These are phyloP conservation scores for Thermothielavioides terrestris DNA, from an alignment of 495 filamentous ascomycete species.

Conservation along the genomic window DNA sequence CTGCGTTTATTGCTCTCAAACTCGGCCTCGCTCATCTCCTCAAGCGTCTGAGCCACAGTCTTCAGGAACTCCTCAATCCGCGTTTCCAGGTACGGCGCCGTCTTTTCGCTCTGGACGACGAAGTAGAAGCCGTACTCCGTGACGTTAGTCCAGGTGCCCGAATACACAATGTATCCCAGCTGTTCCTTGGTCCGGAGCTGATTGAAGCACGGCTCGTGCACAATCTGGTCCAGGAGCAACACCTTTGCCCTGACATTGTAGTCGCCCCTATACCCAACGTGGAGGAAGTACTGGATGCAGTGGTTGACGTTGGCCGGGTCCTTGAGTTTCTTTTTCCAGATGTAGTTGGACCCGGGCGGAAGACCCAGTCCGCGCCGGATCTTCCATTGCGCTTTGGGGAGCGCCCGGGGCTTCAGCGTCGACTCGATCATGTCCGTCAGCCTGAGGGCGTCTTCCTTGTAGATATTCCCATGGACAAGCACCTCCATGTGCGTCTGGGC, in stretches of 20 bases:
- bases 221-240: slow-evolving; percentile 80
- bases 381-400: slow-evolving; percentile 75
- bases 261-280: slow-evolving; percentile 65
- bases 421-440: slow-evolving; percentile 75
- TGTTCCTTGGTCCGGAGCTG: slow-evolving; percentile 95
- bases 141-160: slow-evolving; percentile 55
- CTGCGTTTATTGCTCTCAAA: slow-evolving; percentile 89
- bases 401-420: slow-evolving; percentile 62
- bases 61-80: slow-evolving; percentile 79
- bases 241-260: slow-evolving; percentile 61
- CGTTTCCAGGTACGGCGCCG: slow-evolving; percentile 70
- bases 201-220: slow-evolving; percentile 89
- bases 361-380: slow-evolving; percentile 68
- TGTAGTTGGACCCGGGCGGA: slow-evolving; percentile 69
- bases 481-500: slow-evolving; percentile 81
- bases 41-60: slow-evolving; percentile 52
- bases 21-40: slow-evolving; percentile 70
- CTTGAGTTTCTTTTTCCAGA: slow-evolving; percentile 69
- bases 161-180: slow-evolving; percentile 93
- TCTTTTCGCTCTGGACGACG: slow-evolving; percentile 89
- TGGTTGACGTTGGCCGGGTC: slow-evolving; percentile 94
- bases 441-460: slow-evolving; percentile 88
- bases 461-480: slow-evolving; percentile 84
- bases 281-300: slow-evolving; percentile 87
- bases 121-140: slow-evolving; percentile 80